Base-by-base conservation (phyloP, 306 rosid genomes). In the Alnus rubra region DNA sequence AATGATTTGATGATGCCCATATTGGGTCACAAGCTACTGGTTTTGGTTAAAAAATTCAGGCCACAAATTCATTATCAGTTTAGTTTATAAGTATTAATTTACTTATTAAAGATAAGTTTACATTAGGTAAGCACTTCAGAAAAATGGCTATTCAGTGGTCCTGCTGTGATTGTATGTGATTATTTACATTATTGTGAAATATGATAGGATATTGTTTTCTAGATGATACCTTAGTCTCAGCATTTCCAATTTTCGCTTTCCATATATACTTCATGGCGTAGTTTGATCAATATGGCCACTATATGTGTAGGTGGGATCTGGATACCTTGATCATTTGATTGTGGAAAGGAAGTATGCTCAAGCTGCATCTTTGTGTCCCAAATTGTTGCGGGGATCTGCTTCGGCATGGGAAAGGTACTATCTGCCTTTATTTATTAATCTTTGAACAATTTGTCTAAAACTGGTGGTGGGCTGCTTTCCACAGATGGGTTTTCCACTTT, bases 401-500 rank as follows among this genome's bases (percentile, higher is more conserved):
- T 93, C 98, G 19, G 97, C 98, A 54, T 95, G 99, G 99, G 99
- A 95, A 78, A 93, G 99, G 99, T 95, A 86, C 62, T 8, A 12
- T 74, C 23, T 76, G 75, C 54, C 51, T 39, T 80, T 77, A 42
- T 79, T 63, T 76, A 35, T 55, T 68, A 62, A 23, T 55, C 44
- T 53, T 23, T 33, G 67, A 65, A 63, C 51, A 71, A 39, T 80
- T 81, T 45, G 39, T 79, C 49, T 56, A 80, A 81, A 79, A 86
- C 76, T 86, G 72, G n/a, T 60, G 74, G 39, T 60, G 73, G 58
- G 56, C 53, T 55, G 49, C 69, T 80, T 83, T 84, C 76, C 52
- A 76, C 94, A 93, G 98, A 84, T 95, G 98, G 99, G 98, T 93
- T 79, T 95, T 95, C 80, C 99, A 95, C 91, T 95, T 95, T 82